A percentile compares a stretch with the other conserved stretches of the same genome.
phyloP scores from a whole-genome alignment of 2,329 filamentous ascomycete species.

The Ophiostoma australiae region DNA sequence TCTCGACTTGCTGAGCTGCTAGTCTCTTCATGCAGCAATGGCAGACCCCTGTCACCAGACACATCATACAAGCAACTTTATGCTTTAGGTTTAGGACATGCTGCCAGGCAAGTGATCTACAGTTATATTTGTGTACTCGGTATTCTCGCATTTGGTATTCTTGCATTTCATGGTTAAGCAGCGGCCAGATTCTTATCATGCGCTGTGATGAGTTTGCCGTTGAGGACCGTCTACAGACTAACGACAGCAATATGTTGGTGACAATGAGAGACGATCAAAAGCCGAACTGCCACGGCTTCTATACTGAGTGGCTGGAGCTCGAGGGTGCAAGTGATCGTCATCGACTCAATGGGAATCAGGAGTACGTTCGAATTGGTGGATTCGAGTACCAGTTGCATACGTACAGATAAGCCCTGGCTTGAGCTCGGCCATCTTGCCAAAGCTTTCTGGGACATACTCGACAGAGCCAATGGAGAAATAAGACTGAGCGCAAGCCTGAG shows the following conservation, averaged over 20 bases:
- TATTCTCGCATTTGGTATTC: neutral
- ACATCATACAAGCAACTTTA: neutral
- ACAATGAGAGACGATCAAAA: neutral
- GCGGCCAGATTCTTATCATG: neutral
- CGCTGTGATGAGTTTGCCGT: neutral
- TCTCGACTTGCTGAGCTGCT: neutral
- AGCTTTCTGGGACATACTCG: neutral
- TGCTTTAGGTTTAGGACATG: neutral
- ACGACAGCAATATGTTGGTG: neutral
- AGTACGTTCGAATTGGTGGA: neutral
- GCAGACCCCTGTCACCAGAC: neutral
- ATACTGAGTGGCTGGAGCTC: neutral
- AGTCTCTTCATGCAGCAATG: slow-evolving; percentile 6
- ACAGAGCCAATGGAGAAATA: neutral
- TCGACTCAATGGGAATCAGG: neutral
- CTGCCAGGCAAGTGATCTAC: neutral
- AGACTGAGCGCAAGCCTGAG: neutral
- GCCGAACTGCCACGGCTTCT: neutral
- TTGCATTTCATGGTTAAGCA: no score
- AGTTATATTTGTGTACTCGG: neutral
- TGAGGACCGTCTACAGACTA: neutral
- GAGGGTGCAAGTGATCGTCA: neutral
- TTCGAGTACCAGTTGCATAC: neutral
- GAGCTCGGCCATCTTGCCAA: neutral
- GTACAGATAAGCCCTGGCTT: neutral